phyloP scores from a whole-genome alignment of 768 basidiomycete genomes.

The Fomitopsis pulvina region DNA sequence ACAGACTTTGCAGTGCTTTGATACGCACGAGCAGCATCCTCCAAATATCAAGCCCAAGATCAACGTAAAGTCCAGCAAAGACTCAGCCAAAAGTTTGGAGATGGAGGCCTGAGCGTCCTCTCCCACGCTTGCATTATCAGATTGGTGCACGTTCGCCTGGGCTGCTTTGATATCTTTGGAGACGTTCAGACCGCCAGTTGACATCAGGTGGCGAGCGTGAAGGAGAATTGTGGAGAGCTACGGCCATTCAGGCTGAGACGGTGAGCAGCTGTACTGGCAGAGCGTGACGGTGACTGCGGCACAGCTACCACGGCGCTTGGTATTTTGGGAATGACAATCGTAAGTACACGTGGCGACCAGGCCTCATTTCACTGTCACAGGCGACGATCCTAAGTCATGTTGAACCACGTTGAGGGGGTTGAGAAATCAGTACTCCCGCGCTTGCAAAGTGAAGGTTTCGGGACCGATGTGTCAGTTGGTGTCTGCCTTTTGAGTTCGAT shows the following conservation, averaged over 20 bases:
- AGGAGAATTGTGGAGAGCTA: not conserved
- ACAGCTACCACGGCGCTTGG: too few relatives aligned
- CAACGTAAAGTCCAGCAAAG: conserved; percentile 30
- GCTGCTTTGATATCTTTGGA: not conserved
- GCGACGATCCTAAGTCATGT: too few relatives aligned
- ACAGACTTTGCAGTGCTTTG: too few relatives aligned
- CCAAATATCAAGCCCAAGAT: conserved; percentile 65
- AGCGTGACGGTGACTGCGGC: not conserved
- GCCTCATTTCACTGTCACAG: too few relatives aligned
- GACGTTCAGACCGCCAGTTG: not conserved
- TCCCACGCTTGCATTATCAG: not conserved
- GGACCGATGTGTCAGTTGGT: too few relatives aligned
- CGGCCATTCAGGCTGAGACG: not conserved
- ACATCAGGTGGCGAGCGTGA: not conserved
- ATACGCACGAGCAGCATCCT: conserved; percentile 79
- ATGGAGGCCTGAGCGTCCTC: not conserved
- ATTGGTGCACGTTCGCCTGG: not conserved
- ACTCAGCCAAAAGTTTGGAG: conserved; percentile 17
- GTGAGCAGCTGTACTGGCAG: not conserved
- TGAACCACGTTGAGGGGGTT: too few relatives aligned
- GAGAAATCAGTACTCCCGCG: too few relatives aligned
- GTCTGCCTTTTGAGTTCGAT: too few relatives aligned
- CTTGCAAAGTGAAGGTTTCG: too few relatives aligned
- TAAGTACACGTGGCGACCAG: too few relatives aligned
- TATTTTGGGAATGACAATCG: too few relatives aligned